Percentiles rank a stretch among this genome's conserved stretches.
phyloP scores from a whole-genome alignment of 768 basidiomycete genomes.

The Cubamyces lactineus region DNA sequence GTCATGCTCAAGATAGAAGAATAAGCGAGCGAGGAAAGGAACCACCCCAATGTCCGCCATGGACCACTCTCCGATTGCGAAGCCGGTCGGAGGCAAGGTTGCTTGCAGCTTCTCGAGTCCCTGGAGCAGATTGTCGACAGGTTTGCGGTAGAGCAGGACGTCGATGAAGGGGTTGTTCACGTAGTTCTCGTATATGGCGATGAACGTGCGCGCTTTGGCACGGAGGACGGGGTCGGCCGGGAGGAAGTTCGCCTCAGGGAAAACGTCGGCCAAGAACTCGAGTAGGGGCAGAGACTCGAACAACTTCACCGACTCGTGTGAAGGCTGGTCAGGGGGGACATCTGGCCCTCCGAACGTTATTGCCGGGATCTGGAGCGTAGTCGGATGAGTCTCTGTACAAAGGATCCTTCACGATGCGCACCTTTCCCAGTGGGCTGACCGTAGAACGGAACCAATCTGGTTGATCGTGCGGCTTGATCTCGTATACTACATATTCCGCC shows the following conservation, averaged over 20 bases:
- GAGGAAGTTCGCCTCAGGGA: conserved; percentile 49
- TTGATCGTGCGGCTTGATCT: conserved; percentile 65
- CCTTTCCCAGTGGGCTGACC: conserved; percentile 71
- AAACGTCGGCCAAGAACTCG: conserved; percentile 67
- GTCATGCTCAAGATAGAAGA: conserved; percentile 48
- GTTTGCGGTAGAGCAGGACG: conserved; percentile 45
- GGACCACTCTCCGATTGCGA: conserved; percentile 48
- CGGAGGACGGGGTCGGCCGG: conserved; percentile 58
- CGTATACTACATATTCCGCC: conserved; percentile 50
- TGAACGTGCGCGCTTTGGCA: conserved; percentile 63
- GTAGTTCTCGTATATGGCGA: conserved; percentile 51
- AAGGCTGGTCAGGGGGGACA: conserved; percentile 55
- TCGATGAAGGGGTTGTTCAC: conserved; percentile 40
- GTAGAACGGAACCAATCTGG: conserved; percentile 64
- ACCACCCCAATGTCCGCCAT: conserved; percentile 64
- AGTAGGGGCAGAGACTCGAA: conserved; percentile 65
- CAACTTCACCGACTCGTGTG: conserved; percentile 60
- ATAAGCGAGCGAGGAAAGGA: conserved; percentile 59
- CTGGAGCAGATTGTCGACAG: conserved; percentile 46
- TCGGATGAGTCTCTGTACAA: neutral
- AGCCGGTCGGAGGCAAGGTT: conserved; percentile 51
- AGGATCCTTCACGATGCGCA: conserved; percentile 21
- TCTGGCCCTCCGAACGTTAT: conserved; percentile 63
- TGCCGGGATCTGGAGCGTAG: conserved; percentile 51
- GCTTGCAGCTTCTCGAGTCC: conserved; percentile 52